These are phyloP conservation scores for Lentinus polychrous DNA, from an alignment of 1,284 basidiomycete species.

Conservation along the genomic window DNA sequence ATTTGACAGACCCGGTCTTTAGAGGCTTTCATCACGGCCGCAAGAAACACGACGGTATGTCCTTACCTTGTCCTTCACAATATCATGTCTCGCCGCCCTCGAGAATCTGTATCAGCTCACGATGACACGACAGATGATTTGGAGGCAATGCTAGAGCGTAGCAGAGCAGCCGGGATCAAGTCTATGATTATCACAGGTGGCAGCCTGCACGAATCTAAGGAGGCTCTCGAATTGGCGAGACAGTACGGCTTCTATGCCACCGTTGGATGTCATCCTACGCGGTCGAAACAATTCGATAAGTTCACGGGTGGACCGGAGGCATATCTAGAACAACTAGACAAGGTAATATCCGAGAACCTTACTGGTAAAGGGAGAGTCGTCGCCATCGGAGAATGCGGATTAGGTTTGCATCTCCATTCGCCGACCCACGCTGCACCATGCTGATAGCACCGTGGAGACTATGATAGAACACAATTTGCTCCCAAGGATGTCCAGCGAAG, in stretches of 20 bases:
- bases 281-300: constrained; percentile 69
- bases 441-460: constrained; percentile 44
- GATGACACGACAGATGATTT: constrained; percentile 53
- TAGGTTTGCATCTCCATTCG: constrained; percentile 44
- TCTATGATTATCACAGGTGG: constrained; percentile 83
- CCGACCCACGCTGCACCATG: neutral
- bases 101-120: neutral
- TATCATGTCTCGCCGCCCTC: no score
- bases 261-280: constrained; percentile 83
- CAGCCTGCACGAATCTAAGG: constrained; percentile 58
- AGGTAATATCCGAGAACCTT: constrained; percentile 49
- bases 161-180: constrained; percentile 58
- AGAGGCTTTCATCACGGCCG: constrained; percentile 47
- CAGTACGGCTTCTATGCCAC: constrained; percentile 66
- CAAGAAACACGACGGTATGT: constrained; percentile 46
- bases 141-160: constrained; percentile 52
- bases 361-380: constrained; percentile 56
- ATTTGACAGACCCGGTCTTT: constrained; percentile 58
- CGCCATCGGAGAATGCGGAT: constrained; percentile 82
- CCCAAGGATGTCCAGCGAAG: constrained; percentile 55
- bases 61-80: neutral
- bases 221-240: constrained; percentile 58
- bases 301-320: constrained; percentile 52
- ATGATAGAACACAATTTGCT: constrained; percentile 77
- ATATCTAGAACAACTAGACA: constrained; percentile 59